A percentile compares a stretch with the other conserved stretches of the same genome.
phyloP scores from a whole-genome alignment of 495 filamentous ascomycete species.

The Trypethelium eluteriae region DNA sequence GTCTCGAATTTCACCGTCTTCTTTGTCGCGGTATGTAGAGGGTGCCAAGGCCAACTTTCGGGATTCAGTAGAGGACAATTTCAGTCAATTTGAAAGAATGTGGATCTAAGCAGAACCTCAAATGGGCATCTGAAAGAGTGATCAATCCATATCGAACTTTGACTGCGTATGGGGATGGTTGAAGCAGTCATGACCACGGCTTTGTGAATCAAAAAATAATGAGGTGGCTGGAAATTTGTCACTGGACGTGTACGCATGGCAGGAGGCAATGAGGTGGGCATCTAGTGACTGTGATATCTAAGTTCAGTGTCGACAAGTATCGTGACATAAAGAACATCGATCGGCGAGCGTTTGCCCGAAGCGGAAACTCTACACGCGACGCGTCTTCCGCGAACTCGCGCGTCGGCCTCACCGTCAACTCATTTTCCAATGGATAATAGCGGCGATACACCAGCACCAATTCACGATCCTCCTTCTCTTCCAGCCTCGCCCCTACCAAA shows the following conservation, averaged over 20 bases:
- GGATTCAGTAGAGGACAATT: background rate
- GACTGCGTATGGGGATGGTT: background rate
- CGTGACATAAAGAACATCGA: too few species aligned
- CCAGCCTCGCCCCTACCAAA: conserved; percentile 59
- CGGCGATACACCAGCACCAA: conserved; percentile 20
- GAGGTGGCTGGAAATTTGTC: background rate
- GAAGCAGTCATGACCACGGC: background rate
- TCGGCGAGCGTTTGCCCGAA: too few species aligned
- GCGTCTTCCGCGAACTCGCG: background rate
- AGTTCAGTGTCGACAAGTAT: too few species aligned
- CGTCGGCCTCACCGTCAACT: background rate
- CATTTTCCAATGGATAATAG: conserved; percentile 15
- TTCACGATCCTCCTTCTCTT: conserved; percentile 49
- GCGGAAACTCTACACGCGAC: background rate
- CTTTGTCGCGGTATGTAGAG: background rate
- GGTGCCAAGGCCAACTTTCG: background rate
- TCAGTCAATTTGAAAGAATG: background rate
- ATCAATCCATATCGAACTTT: background rate
- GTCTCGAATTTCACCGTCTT: background rate
- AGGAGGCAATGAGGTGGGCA: too few species aligned
- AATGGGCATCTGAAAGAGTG: background rate
- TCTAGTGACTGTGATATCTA: too few species aligned
- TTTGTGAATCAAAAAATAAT: background rate
- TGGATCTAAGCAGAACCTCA: background rate
- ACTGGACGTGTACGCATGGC: background rate